Evolutionary conservation across 441 rosid genomes (phyloP).

Genomic region (Brassica hybrid): DNA sequence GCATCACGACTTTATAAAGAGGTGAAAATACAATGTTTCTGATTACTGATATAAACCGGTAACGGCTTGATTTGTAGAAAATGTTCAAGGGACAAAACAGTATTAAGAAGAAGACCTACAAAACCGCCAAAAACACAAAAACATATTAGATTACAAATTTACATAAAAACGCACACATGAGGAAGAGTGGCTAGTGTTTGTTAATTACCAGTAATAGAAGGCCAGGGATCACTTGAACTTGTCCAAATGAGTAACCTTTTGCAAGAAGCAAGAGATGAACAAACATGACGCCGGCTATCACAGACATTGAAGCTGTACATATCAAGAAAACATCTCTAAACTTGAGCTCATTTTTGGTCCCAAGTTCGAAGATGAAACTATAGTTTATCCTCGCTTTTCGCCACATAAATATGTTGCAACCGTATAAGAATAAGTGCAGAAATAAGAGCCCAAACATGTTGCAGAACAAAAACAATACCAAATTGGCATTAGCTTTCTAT

Average conservation of each 20-base stretch:
- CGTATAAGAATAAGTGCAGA: constrained; percentile 86
- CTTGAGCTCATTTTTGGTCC: constrained; percentile 83
- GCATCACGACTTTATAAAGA: too few relatives aligned
- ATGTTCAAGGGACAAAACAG: too few relatives aligned
- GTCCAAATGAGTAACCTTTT: constrained; percentile 68
- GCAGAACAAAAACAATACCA: constrained; percentile 43
- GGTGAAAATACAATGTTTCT: too few relatives aligned
- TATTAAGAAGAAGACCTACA: too few relatives aligned
- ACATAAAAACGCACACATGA: too few relatives aligned
- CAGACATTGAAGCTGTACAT: constrained; percentile 79
- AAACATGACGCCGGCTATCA: constrained; percentile 78
- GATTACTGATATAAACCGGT: too few relatives aligned
- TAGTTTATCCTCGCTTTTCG: constrained; percentile 88
- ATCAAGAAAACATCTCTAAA: constrained; percentile 90
- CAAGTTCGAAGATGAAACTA: constrained; percentile 84
- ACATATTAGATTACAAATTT: too few relatives aligned
- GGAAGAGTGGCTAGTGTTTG: background rate
- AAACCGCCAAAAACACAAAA: too few relatives aligned
- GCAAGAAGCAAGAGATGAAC: constrained; percentile 74
- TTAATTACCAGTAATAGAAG: constrained; percentile 69
- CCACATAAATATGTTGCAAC: constrained; percentile 96
- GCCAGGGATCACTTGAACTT: constrained; percentile 91
- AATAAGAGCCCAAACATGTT: constrained; percentile 93
- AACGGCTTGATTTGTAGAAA: too few relatives aligned
- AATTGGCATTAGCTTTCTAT: too few relatives aligned